Percentiles rank a stretch among this genome's conserved stretches.
Conservation (phyloP, 139 green algal genomes). For the Prasinococcaceae sp. region DNA sequence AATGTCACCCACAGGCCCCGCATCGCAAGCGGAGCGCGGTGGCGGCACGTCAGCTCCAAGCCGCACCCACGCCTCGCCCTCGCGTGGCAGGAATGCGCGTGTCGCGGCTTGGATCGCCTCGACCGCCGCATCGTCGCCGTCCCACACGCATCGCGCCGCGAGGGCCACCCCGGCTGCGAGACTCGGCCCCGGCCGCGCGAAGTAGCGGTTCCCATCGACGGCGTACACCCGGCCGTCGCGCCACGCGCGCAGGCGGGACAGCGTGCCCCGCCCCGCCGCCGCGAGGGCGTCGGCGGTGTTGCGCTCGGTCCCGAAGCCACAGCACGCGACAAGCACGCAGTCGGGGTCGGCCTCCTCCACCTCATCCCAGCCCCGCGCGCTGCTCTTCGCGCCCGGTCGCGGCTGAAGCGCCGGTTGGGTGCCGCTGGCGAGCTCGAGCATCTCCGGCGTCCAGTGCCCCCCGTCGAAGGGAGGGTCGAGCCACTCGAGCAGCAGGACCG, state of each 20-base stretch:
- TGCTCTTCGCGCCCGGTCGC: neutral
- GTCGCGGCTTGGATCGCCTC: neutral
- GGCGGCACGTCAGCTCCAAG: too few species aligned
- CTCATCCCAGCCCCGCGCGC: neutral
- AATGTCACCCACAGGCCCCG: too few species aligned
- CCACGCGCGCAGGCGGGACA: neutral
- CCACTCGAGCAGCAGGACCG: constrained; percentile 9
- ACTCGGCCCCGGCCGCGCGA: neutral
- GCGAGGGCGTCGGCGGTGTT: constrained; percentile 1
- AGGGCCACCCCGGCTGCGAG: neutral
- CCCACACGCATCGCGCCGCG: constrained; percentile 1
- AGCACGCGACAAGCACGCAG: constrained; percentile 6
- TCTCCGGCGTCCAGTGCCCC: constrained; percentile 10
- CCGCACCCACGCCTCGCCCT: too few species aligned
- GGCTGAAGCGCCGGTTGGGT: neutral
- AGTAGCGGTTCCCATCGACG: constrained; percentile 9
- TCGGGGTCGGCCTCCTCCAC: constrained; percentile 7
- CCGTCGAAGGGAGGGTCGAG: constrained; percentile 6
- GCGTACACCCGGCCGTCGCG: neutral
- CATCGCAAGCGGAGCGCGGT: too few species aligned
- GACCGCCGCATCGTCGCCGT: neutral
- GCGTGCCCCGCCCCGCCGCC: neutral
- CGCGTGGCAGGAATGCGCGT: too few species aligned
- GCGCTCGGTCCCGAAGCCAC: constrained; percentile 3
- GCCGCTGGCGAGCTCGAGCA: constrained; percentile 4